phyloP scores from a whole-genome alignment of 345 rosid species.

The Populus alba region DNA sequence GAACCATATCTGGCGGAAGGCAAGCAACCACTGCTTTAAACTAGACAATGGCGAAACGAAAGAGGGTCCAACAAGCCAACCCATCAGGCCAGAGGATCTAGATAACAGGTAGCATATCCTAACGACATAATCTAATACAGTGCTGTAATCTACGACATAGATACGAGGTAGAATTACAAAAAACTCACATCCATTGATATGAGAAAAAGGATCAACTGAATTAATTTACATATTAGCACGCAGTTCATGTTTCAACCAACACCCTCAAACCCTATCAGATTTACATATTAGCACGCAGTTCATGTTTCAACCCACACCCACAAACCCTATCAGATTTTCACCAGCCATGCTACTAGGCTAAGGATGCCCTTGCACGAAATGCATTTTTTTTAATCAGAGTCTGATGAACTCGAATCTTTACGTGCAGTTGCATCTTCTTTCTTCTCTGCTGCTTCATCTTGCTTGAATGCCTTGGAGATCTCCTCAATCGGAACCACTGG shows the following conservation, averaged over 20 bases:
- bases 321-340: not conserved
- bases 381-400: constrained; percentile 40
- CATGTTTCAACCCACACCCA: not conserved
- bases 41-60: too few relatives aligned
- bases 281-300: not conserved
- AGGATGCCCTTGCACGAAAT: not conserved
- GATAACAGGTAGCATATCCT: not conserved
- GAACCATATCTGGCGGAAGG: not conserved
- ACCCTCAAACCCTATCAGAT: not conserved
- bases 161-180: not conserved
- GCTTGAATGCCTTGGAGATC: constrained; percentile 51
- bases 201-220: not conserved
- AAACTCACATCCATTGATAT: not conserved
- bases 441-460: constrained; percentile 36
- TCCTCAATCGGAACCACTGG: constrained; percentile 75
- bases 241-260: not conserved
- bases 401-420: constrained; percentile 42
- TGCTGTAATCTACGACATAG: not conserved
- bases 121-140: not conserved
- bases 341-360: not conserved
- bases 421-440: constrained; percentile 26
- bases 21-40: not conserved
- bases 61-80: not conserved
- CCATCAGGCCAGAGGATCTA: not conserved
- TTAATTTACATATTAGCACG: not conserved